phyloP scores from a whole-genome alignment of 164 flowering plant genomes.

The Hamamelis virginiana region DNA sequence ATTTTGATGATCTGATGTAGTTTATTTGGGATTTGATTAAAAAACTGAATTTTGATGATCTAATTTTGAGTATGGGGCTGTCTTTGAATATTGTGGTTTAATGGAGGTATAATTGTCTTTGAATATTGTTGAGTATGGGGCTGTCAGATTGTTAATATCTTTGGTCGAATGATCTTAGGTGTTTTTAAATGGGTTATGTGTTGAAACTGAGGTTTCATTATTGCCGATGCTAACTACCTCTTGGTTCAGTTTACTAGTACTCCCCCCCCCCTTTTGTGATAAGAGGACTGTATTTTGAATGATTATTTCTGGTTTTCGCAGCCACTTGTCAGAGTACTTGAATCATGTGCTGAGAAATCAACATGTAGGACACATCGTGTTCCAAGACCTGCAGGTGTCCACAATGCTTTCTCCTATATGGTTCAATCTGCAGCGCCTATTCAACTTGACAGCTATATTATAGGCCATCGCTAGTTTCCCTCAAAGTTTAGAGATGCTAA shows the following conservation, averaged over 20 bases:
- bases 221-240: too few relatives aligned
- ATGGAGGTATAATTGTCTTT: too few relatives aligned
- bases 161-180: too few relatives aligned
- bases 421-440: slow-evolving; percentile 19
- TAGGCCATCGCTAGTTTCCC: slow-evolving; percentile 2
- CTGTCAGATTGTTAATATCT: too few relatives aligned
- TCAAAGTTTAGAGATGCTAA: background rate
- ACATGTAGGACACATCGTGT: slow-evolving; percentile 74
- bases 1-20: slow-evolving; percentile 46
- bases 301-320: slow-evolving; percentile 36
- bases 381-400: slow-evolving; percentile 95
- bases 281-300: background rate
- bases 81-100: too few relatives aligned
- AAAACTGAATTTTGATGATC: too few relatives aligned
- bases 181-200: too few relatives aligned
- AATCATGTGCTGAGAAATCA: slow-evolving; percentile 64
- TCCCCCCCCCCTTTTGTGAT: too few relatives aligned
- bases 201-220: background rate
- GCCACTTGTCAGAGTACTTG: slow-evolving; percentile 80
- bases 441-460: background rate
- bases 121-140: too few relatives aligned
- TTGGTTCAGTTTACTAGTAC: too few relatives aligned
- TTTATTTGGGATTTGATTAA: slow-evolving; percentile 27
- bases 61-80: too few relatives aligned
- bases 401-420: slow-evolving; percentile 91